Evolutionary conservation across 1,284 basidiomycete genomes (phyloP), one percentile per base, ranked within the genome.

Genomic region (Apiotrichum porosum): DNA sequence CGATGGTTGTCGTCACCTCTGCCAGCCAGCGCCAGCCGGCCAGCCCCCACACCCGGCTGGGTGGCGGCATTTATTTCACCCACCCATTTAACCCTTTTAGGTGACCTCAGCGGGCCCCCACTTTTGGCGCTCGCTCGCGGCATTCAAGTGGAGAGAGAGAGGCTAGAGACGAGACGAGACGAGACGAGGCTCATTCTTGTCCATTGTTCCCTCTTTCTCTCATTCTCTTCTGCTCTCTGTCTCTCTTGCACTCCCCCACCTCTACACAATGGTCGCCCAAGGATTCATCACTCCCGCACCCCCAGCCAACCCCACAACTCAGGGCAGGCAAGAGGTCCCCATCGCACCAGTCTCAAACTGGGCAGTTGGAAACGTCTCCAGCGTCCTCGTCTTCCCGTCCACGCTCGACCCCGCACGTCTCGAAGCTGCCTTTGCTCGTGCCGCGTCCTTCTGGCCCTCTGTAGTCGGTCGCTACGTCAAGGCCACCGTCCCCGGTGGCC

Each of bases 341-440:
- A 31, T 63, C 30, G 51, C 54, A 9, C 54, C 58, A 21, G 51
- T 61, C 47, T 49, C 60, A 3, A 40, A 51, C 13, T 63, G 60
- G 60, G 40, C 58, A n/a, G 24, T 52, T 4, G 62, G 62, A 9
- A 17, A 22, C 9, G 38, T 63, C 19, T 23, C 40, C 1, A 45
- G 42, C 15, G 54, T 60, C 4, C 56, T 62, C 26, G 47, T 48
- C 37, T 60, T 63, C 42, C 58, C 60, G 6, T 50, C 47, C 8
- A 37, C 43, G 19, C 49, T 61, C 28, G 56, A 60, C 33, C 28
- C 42, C 42, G 50, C 45, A 17, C 48, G 54, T 17, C 46, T 63
- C 18, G 44, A 51, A 28, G 34, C 35, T n/a, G 62, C 61, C 1
- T 39, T 62, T 14, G 50, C 45, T 10, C 45, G 36, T 1, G 49